Evolutionary conservation across 1,284 basidiomycete species (phyloP).

Genomic region (Anthracocystis panici-leucophaei): DNA sequence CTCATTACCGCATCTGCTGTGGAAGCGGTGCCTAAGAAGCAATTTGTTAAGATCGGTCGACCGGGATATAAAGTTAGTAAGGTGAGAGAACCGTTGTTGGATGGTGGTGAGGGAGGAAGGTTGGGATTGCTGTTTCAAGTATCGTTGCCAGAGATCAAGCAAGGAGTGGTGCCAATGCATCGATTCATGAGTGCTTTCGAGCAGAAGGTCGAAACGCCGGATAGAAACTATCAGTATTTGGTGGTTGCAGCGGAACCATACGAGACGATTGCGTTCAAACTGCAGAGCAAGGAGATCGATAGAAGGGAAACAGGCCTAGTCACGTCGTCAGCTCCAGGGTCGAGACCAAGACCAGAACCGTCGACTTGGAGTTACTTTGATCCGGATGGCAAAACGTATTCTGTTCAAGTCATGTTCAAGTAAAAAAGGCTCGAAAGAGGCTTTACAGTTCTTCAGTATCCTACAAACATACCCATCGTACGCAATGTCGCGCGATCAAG

Average conservation of each 20-base stretch:
- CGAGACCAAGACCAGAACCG: constrained; percentile 56
- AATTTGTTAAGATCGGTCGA: constrained; percentile 94
- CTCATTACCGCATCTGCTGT: constrained; percentile 73
- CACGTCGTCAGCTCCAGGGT: constrained; percentile 35
- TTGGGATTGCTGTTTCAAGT: constrained; percentile 95
- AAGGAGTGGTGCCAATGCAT: constrained; percentile 83
- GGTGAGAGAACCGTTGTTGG: constrained; percentile 75
- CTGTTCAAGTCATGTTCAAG: constrained; percentile 64
- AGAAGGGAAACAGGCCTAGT: constrained; percentile 65
- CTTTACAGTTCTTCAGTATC: not conserved
- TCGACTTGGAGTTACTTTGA: constrained; percentile 66
- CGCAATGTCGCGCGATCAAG: not conserved
- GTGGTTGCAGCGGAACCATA: constrained; percentile 99
- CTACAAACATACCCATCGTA: constrained; percentile 15
- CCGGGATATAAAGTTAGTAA: constrained; percentile 94
- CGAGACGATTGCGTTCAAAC: constrained; percentile 97
- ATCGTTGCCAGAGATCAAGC: constrained; percentile 88
- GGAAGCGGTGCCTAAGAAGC: constrained; percentile 57
- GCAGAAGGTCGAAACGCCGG: constrained; percentile 92
- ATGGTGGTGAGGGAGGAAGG: constrained; percentile 68
- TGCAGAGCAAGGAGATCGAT: constrained; percentile 97
- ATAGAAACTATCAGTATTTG: constrained; percentile 95
- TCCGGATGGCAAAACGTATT: constrained; percentile 61
- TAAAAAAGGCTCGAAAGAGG: not conserved
- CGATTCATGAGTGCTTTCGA: constrained; percentile 99